Base-by-base conservation (phyloP, 2,329 filamentous ascomycete genomes). In the Colletotrichum tofieldiae region DNA sequence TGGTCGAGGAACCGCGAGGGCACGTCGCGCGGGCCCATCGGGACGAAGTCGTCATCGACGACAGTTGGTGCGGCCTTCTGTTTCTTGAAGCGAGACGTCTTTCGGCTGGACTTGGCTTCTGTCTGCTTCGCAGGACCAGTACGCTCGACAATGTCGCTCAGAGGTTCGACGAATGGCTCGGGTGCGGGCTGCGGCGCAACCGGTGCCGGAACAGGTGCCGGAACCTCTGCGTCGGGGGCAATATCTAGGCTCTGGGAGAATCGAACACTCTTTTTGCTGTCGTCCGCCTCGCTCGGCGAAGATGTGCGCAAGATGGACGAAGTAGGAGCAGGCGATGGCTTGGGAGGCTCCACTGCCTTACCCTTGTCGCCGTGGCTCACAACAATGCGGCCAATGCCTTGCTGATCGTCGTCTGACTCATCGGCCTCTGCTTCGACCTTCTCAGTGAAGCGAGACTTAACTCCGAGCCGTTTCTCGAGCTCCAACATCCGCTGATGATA, bases 401-500 rank as follows among this genome's bases (percentile, higher is more conserved):
- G 81, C 23, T 84, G 82, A 16, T 83, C 80, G 0, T 82, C 79
- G 16, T 78, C 77, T 5, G 82, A 77, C 6, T 82, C 82, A 14
- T 82, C 80, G 1, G 83, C 81, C 3, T 82, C 79, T 67, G 77
- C 78, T 73, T 78, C 77, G 73, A 9, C 79, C 75, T 76, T 85
- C 81, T 72, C 71, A 80, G 81, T 83, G 59, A 84, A 85, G 18
- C 83, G 82, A 3, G 86, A 86, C 74, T 84, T 88, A 74, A 92
- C 88, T n/a, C 86, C 88, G 0, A 98, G 87, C 74, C 91, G 92
- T 78, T 92, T 87, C 81, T 98, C 93, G 5, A 99, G 85, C 75
- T 95, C 93, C 55, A 93, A 88, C 96, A 99, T 98, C 76, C 94
- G 89, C 76, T 89, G 87, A 41, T 91, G 90, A 78, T 97, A 97